Evolutionary conservation across 2,329 filamentous ascomycete species (phyloP).

Genomic region (Fusarium pseudocircinatum): DNA sequence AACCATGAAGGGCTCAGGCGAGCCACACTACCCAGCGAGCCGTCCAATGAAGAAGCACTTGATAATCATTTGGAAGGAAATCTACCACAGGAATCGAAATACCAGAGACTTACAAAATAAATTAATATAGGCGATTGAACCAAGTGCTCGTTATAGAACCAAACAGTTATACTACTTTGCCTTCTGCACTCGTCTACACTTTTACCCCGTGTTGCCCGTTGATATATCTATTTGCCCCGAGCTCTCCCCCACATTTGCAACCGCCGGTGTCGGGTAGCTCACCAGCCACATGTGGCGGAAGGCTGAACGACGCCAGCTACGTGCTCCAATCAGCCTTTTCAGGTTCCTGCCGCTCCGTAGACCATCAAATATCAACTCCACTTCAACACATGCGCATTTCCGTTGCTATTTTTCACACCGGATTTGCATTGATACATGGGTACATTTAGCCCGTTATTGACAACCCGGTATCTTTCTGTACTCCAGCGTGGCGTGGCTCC

Average conservation of each 20-base stretch:
- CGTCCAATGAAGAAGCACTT: slow-evolving; percentile 24
- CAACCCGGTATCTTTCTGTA: neutral
- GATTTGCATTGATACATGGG: neutral
- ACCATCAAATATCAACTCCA: slow-evolving; percentile 25
- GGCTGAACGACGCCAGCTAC: neutral
- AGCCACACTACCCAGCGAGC: slow-evolving; percentile 9
- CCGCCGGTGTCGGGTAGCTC: slow-evolving; percentile 17
- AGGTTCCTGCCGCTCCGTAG: slow-evolving; percentile 9
- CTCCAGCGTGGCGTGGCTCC: neutral
- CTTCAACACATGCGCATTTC: slow-evolving; percentile 27
- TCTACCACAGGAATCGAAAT: neutral
- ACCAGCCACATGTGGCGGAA: slow-evolving; percentile 34
- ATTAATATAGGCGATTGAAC: too few species aligned
- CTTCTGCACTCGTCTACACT: neutral
- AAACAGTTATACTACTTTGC: neutral
- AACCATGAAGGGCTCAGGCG: slow-evolving; percentile 34
- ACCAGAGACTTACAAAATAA: neutral
- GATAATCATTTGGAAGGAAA: slow-evolving; percentile 11
- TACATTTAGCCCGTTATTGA: neutral
- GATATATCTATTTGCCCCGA: neutral
- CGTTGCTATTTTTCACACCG: slow-evolving; percentile 24
- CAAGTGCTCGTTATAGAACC: neutral
- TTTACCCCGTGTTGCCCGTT: neutral
- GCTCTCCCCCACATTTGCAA: neutral
- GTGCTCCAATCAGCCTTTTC: slow-evolving; percentile 33